Conservation (phyloP, 2,329 filamentous ascomycete species). For the Botrytis galanthina region DNA sequence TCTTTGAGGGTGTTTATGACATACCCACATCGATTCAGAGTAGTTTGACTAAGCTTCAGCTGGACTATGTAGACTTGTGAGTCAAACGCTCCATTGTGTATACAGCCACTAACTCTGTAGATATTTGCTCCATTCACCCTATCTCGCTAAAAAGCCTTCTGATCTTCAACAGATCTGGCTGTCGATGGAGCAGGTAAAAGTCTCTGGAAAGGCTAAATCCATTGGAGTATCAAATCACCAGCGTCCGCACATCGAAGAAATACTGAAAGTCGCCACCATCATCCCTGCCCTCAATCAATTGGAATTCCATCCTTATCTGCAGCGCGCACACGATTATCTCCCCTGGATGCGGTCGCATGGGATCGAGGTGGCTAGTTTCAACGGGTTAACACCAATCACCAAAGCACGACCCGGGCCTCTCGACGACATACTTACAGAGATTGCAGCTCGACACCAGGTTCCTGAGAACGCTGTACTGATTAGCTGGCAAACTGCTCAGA, state of each 20-base stretch:
- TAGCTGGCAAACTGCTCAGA: not conserved
- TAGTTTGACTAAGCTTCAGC: no score
- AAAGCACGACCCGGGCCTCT: not conserved
- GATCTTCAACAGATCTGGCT: not conserved
- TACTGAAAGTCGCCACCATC: not conserved
- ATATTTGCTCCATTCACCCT: not conserved
- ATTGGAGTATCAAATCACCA: not conserved
- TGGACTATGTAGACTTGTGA: not conserved
- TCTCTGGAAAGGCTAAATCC: not conserved
- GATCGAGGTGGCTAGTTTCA: not conserved
- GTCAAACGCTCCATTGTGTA: not conserved
- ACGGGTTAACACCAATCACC: not conserved
- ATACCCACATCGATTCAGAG: no score
- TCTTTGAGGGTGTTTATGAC: not conserved
- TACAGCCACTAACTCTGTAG: not conserved
- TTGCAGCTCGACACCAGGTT: not conserved
- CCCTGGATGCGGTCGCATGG: not conserved
- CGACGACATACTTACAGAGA: not conserved
- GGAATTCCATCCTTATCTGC: not conserved
- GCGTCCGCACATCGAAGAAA: not conserved
- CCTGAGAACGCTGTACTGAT: not conserved
- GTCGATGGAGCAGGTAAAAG: not conserved
- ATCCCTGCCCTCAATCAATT: not conserved
- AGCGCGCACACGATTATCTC: not conserved
- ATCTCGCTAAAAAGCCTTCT: not conserved